Conservation (phyloP, 768 basidiomycete species). For the Pholiota microspora region DNA sequence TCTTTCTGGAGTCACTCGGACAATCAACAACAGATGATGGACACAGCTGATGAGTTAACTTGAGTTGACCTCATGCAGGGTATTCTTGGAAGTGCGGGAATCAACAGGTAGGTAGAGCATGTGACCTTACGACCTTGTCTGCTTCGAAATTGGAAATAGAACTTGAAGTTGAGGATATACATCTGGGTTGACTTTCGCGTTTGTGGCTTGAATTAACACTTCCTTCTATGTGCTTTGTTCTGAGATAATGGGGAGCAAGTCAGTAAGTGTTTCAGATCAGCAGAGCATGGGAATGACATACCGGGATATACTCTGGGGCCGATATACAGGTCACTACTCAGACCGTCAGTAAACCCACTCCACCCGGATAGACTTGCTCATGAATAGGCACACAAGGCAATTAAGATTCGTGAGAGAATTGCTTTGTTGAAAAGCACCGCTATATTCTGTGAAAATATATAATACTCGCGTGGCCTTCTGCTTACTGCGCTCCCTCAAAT, state of each 20-base stretch:
- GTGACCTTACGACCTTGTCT: too few species aligned
- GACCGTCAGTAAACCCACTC: neutral
- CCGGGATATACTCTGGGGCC: neutral
- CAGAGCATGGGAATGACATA: neutral
- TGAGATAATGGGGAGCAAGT: neutral
- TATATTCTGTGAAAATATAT: constrained; percentile 16
- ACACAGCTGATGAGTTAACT: neutral
- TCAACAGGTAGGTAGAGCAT: neutral
- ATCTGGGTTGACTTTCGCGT: neutral
- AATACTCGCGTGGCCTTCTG: constrained; percentile 4
- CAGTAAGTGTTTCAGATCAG: neutral
- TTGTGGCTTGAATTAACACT: neutral
- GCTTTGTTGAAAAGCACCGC: neutral
- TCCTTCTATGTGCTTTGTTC: neutral
- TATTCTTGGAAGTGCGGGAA: neutral
- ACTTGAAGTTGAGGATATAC: neutral
- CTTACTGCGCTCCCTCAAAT: constrained; percentile 7
- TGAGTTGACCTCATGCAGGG: neutral
- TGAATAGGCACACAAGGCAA: neutral
- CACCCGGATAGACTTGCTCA: neutral
- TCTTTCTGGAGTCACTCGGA: neutral
- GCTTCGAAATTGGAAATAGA: neutral
- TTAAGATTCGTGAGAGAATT: neutral
- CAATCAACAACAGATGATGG: neutral
- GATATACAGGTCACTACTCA: neutral